phyloP scores from a whole-genome alignment of 768 basidiomycete genomes.

The Omphalotus guepiniiformis region DNA sequence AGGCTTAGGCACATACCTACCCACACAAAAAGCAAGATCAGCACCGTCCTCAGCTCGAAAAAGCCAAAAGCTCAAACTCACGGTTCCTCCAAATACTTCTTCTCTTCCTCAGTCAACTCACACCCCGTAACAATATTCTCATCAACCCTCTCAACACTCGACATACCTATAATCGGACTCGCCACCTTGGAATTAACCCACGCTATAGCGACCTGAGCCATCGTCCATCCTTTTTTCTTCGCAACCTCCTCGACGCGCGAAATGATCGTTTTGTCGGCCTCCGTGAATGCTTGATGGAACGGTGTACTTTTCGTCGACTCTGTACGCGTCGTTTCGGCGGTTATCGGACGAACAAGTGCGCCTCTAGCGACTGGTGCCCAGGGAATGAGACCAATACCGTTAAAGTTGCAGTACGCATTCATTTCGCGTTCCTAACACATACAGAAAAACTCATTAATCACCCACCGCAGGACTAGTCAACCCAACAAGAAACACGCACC shows the following conservation, averaged over 20 bases:
- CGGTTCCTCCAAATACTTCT: slow-evolving; percentile 2
- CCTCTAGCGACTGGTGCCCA: slow-evolving; percentile 34
- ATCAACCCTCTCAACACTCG: slow-evolving; percentile 7
- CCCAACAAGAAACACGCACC: neutral
- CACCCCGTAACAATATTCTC: neutral
- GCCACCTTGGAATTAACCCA: slow-evolving; percentile 24
- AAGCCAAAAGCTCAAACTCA: neutral
- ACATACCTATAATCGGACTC: slow-evolving; percentile 3
- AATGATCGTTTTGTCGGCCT: slow-evolving; percentile 2
- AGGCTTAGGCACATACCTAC: slow-evolving; percentile 5
- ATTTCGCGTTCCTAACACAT: slow-evolving; percentile 31
- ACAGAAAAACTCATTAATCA: slow-evolving; percentile 28
- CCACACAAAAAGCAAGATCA: neutral
- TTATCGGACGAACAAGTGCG: neutral
- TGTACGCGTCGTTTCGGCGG: neutral
- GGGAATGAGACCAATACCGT: slow-evolving; percentile 37
- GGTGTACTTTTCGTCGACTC: neutral
- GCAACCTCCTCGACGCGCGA: slow-evolving; percentile 19
- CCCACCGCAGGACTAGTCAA: slow-evolving; percentile 30
- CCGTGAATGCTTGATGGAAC: neutral
- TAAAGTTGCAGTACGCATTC: slow-evolving; percentile 23
- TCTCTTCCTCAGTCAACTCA: neutral
- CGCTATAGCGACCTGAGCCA: slow-evolving; percentile 22
- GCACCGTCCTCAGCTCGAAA: neutral
- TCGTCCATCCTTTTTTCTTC: slow-evolving; percentile 17